Conservation (phyloP, 345 rosid species). For the Aegle marmelos region DNA sequence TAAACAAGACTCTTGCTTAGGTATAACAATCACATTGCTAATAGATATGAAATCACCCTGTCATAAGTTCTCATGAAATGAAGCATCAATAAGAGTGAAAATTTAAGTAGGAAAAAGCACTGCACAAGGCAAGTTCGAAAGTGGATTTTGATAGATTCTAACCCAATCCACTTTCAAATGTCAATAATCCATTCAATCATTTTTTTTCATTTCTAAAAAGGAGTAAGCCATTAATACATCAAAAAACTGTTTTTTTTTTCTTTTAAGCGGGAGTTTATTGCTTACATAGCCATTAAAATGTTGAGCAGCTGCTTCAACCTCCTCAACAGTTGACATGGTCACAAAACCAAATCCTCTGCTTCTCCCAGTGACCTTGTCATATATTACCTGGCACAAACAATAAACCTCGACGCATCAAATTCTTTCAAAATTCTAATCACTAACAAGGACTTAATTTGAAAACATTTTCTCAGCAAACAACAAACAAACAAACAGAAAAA, state of each 20-base stretch:
- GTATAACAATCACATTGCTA: background rate
- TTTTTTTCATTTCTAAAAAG: too few relatives aligned
- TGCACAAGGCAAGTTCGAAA: background rate
- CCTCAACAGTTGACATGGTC: slow-evolving; percentile 75
- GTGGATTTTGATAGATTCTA: background rate
- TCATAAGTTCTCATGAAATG: background rate
- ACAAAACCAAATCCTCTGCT: slow-evolving; percentile 98
- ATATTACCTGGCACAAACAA: slow-evolving; percentile 66
- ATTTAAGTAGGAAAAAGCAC: background rate
- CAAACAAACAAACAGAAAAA: background rate
- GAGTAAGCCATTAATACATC: background rate
- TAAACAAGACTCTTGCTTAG: slow-evolving; percentile 3
- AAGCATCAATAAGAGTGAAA: background rate
- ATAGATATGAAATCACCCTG: background rate
- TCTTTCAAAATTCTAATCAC: background rate
- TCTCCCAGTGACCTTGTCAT: slow-evolving; percentile 89
- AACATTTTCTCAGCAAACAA: background rate
- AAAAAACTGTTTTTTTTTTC: too few relatives aligned
- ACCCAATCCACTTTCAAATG: background rate
- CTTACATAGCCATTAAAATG: slow-evolving; percentile 95
- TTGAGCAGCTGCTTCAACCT: slow-evolving; percentile 73
- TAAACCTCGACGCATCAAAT: slow-evolving; percentile 8
- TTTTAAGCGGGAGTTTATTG: background rate
- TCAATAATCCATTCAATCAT: background rate
- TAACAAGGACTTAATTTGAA: background rate